Base-by-base conservation (phyloP, 495 filamentous ascomycete species). In the Niebla homalea region DNA sequence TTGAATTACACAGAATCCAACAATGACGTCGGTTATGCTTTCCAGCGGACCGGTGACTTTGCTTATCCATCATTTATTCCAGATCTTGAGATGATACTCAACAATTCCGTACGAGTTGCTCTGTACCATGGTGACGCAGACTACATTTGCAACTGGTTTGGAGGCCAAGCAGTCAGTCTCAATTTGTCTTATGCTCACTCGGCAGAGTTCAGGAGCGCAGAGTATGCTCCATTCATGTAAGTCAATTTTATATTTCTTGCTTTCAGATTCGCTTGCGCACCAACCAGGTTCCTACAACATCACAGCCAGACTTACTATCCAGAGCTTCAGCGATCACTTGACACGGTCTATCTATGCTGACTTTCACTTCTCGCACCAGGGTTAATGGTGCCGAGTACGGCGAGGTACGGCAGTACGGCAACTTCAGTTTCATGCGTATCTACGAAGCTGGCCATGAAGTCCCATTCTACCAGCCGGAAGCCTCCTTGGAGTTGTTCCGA, bases 111-210 rank as follows among this genome's bases (percentile, higher is more conserved):
- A 2, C 62, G 70, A 0, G 67, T 77, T 2, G 60, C 64, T 15
- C 42, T 76, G 44, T 45, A 64, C 23, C 70, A 75, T 46, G 72
- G 72, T 15, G 71, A 75, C 53, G 69, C 64, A 19, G 71, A 72
- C 42, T 60, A 57, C 45, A 56, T 54, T 42, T 57, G 64, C 58
- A 70, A 69, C 48, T 69, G 70, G 72, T 64, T 74, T 53, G 81
- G 81, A 43, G 81, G 80, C 32, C 69, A 81, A 59, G 73, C 76
- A 7, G 67, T 80, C 47, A 76, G 72, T 16, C 63, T 84, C 0
- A 69, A 72, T 14, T 45, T 85, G 16, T 57, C 72, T 36, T 73
- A 73, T 53, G 64, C 65, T 3, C 55, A 67, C 48, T 29, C 49
- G 5, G 57, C 49, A 5, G 59, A 70, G 47, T 84, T 84, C 63